phyloP scores from a whole-genome alignment of 768 basidiomycete species.

The Cystofilobasidium capitatum region DNA sequence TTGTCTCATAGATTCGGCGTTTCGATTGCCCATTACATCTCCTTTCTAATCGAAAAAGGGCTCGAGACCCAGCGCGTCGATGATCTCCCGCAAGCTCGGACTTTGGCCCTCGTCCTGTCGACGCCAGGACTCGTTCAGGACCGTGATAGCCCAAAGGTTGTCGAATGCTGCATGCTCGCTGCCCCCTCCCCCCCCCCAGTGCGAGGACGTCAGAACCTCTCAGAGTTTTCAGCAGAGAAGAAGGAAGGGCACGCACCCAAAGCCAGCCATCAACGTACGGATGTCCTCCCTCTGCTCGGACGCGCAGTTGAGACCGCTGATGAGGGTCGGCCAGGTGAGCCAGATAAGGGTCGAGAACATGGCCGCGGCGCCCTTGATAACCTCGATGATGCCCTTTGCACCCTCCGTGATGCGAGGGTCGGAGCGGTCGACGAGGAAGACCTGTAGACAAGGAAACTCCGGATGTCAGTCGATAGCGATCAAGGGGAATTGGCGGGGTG shows the following conservation, averaged over 20 bases:
- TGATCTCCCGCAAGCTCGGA: constrained; percentile 13
- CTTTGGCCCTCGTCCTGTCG: background rate
- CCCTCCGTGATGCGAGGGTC: background rate
- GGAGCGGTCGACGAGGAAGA: background rate
- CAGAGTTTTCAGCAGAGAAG: background rate
- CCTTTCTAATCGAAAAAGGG: constrained; percentile 28
- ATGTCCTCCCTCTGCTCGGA: background rate
- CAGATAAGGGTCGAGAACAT: constrained; percentile 13
- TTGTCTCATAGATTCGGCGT: too few relatives aligned
- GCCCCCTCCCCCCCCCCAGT: background rate
- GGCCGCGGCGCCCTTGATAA: background rate
- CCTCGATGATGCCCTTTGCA: background rate
- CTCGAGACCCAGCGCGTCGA: background rate
- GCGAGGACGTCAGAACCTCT: too few relatives aligned
- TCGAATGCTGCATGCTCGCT: constrained; percentile 29
- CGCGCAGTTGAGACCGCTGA: constrained; percentile 28
- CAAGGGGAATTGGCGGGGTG: constrained; percentile 9
- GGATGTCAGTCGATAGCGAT: constrained; percentile 28
- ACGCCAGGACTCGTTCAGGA: constrained; percentile 28
- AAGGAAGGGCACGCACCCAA: constrained; percentile 13
- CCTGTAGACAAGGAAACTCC: background rate
- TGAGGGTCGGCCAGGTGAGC: constrained; percentile 35
- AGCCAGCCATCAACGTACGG: background rate
- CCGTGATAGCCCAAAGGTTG: constrained; percentile 22
- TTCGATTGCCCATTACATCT: too few relatives aligned